A percentile compares a stretch with the other conserved stretches of the same genome.
These are phyloP conservation scores for Lachancea cidri DNA, from an alignment of 805 yeast species.

Conservation along the genomic window DNA sequence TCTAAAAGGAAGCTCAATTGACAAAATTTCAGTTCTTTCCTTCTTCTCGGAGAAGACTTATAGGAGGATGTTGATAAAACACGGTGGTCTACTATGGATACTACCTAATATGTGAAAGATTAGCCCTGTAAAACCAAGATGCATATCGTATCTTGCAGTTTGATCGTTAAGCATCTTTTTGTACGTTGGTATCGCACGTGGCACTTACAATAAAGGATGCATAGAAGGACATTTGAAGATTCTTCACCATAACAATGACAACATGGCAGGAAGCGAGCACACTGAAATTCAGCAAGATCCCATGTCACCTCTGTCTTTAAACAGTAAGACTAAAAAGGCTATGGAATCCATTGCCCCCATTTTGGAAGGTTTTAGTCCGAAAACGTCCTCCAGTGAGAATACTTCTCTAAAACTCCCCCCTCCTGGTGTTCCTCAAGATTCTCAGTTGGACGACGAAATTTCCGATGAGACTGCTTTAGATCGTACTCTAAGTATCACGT, in stretches of 20 bases:
- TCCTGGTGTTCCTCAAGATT: conserved; percentile 23
- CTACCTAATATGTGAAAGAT: no score
- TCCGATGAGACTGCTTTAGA: conserved; percentile 20
- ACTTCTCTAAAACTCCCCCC: conserved; percentile 34
- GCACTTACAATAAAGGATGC: no score
- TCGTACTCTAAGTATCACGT: conserved; percentile 24
- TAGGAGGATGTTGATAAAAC: no score
- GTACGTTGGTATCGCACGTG: no score
- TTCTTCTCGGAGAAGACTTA: no score
- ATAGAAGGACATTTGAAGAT: no score
- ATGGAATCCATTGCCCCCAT: conserved; percentile 80
- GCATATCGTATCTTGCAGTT: no score
- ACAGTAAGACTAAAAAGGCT: conserved; percentile 45
- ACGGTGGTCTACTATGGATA: no score
- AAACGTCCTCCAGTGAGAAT: conserved; percentile 52
- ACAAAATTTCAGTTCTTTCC: no score
- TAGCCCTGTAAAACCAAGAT: no score
- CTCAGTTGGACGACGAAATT: conserved; percentile 22
- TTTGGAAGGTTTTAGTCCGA: conserved; percentile 66
- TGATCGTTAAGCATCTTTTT: no score
- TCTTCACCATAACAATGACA: not conserved
- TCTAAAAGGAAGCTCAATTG: no score
- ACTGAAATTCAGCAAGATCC: conserved; percentile 5
- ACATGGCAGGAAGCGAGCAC: not conserved
- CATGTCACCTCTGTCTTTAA: conserved; percentile 31